Evolutionary conservation across 306 rosid genomes (phyloP), one percentile per base, ranked within the genome.

Genomic region (Vigna nakashimae): DNA sequence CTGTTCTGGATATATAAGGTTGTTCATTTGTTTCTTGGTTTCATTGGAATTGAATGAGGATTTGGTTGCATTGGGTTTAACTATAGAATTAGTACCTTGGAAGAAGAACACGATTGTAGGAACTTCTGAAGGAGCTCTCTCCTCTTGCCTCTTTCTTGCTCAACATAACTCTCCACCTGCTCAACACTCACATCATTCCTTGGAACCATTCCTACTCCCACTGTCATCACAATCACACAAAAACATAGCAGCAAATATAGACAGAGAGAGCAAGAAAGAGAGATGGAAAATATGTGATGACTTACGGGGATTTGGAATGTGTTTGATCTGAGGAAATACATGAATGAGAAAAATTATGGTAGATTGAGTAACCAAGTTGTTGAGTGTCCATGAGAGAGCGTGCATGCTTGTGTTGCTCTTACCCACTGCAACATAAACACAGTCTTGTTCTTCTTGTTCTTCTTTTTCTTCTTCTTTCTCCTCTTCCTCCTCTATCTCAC

Each of bases 121-220:
- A 83, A 91, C 62, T 82, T 91, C n/a, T 89, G 90, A 64, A 91
- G 93, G 56, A 91, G 80, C 43, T 85, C 87, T 86, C 88, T 86
- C 69, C 90, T 87, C 78, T 90, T 93, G 81, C 81, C 81, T 80
- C 88, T 83, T 87, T 91, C 93, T 77, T 90, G 88, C 6, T 84
- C 81, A 89, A 83, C 81, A 70, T 84, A 84, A 65, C 58, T 87
- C 62, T 90, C 91, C 16, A 91, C 86, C 58, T 93, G 98, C 78
- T 83, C 82, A 55, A 79, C 73, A 79, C 86, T 91, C 77, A 93
- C 97, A 82, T 90, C 92, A 58, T 67, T 82, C 80, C 85, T 85
- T 12, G 97, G 91, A 75, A 93, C 65, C 90, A 87, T 93, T 81
- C 98, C 98, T 57, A 80, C 83, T 87, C 98, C 98, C 80, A 91